Conservation (phyloP, 2,329 filamentous ascomycete genomes). For the Pestalotiopsis sp. region DNA sequence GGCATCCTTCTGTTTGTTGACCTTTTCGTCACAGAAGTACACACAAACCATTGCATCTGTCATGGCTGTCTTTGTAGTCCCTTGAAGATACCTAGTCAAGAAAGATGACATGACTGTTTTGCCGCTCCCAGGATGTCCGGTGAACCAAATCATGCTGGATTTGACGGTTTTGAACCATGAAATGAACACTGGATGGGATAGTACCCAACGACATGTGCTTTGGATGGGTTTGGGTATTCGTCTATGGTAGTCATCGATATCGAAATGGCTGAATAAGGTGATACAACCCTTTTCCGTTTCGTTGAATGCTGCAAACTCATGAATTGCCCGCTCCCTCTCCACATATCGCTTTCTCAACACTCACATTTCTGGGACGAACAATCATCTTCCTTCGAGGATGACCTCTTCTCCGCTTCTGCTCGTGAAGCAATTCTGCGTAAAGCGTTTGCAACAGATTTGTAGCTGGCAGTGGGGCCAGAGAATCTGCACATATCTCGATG, state of each 20-base stretch:
- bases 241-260: conserved; percentile 32
- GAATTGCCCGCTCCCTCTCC: not conserved
- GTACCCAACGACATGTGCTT: conserved; percentile 41
- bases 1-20: conserved; percentile 35
- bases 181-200: conserved; percentile 29
- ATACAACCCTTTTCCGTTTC: conserved; percentile 36
- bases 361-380: conserved; percentile 1
- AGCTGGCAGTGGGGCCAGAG: not conserved
- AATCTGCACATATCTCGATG: conserved; percentile 13
- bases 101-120: conserved; percentile 40
- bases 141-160: conserved; percentile 38
- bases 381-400: not conserved
- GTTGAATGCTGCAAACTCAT: conserved; percentile 30
- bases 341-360: not conserved
- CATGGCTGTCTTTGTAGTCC: conserved; percentile 7
- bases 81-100: conserved; percentile 32
- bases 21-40: conserved; percentile 39
- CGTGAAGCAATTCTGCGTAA: not conserved
- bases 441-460: conserved; percentile 1
- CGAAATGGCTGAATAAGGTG: conserved; percentile 32
- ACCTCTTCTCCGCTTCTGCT: not conserved
- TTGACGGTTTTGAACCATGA: conserved; percentile 32
- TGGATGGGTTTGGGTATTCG: conserved; percentile 31
- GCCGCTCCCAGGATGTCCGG: conserved; percentile 38
- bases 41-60: conserved; percentile 28